Evolutionary conservation across 139 green algal genomes (phyloP), one percentile per base, ranked within the genome.

Genomic region (Dunaliella sp.): DNA sequence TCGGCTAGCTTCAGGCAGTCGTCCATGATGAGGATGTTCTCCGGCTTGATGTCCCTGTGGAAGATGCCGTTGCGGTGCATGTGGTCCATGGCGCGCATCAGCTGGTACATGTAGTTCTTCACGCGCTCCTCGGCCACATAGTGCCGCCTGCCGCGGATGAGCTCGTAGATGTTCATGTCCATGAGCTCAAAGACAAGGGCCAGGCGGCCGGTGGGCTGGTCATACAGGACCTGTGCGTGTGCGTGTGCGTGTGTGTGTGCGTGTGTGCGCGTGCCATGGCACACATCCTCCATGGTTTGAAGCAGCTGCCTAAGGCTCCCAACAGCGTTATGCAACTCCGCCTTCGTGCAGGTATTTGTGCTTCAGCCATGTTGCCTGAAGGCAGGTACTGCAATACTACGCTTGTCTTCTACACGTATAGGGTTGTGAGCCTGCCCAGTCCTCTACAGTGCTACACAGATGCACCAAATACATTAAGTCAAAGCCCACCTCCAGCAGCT

Each of bases 131-230:
- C 95, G 36, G 93, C 93, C 21, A 98, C 90, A 83, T 97, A 97
- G 82, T 97, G 95, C 72, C 94, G 86, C 86, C 95, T 87, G 12
- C 95, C 95, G 2, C 94, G 89, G 22, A 98, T 97, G 73, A 98
- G 89, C 92, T 92, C 89, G 72, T 94, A 94, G n/a, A 94, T 91
- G 84, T 94, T 94, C 89, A 93, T 93, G 86, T 94, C 91, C 95
- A 98, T 98, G 21, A 98, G 94, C 93, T 98, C 94, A 92, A 98
- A 98, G 33, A 98, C 95, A 0, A 98, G 92, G 78, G 95, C 95
- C n/a, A 98, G 92, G 24, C 95, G 86, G 3, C 95, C 95, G 21
- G 95, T 97, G 30, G 95, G 95, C 90, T 97, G 94, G 88, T 98
- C 95, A 89, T 97, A 97, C 80, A 97, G 89, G 38, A 97, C 48